Base-by-base conservation (phyloP, 1,139 yeast species). In the Pichia kudriavzevii region DNA sequence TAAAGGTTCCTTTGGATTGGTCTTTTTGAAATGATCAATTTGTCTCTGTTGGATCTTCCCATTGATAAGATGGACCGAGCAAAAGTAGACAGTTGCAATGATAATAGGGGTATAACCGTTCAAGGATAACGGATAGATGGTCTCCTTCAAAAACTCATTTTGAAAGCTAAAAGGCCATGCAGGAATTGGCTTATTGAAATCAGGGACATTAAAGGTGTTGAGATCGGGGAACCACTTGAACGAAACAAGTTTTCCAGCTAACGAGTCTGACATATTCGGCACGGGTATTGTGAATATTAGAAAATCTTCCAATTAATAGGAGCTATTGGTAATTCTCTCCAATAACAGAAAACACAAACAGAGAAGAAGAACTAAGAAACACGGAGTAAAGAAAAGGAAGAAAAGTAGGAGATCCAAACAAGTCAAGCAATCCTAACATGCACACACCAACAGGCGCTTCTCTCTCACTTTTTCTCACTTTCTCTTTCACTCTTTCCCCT, bases 31-130 rank as follows among this genome's bases (percentile, higher is more conserved):
- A 22, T 43, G 49, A 19, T 39, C 32, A 16, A 55, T 34, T 38
- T 53, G 61, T 35, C 59, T 44, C 40, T 52, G 36, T 47, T 51
- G 38, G 47, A 52, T 52, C 16, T 43, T 38, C 32, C 38, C 68
- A 57, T 79, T 80, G 41, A 69, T 56, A 30, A 61, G 53, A 52
- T 79, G 85, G 30, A 79, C 84, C 26, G 67, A 56, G 7, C 69
- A 58, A 42, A 80, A 79, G 57, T 79, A 79, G 15, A 68, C 63
- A 7, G 73, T 47, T 5, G 83, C 83, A 42, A 79, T 68, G 22
- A 75, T 61, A 44, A 78, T 50, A 3, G 85, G 84, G 13, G 78
- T 61, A 13, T 55, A 42, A 20, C 59, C 55, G 36, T 64, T 60
- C 50, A 68, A 53, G 21, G 65, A 53, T 22, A 48, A 36, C 12